Base-by-base conservation (phyloP, 2,329 filamentous ascomycete genomes). In the Spiromastix sp. region DNA sequence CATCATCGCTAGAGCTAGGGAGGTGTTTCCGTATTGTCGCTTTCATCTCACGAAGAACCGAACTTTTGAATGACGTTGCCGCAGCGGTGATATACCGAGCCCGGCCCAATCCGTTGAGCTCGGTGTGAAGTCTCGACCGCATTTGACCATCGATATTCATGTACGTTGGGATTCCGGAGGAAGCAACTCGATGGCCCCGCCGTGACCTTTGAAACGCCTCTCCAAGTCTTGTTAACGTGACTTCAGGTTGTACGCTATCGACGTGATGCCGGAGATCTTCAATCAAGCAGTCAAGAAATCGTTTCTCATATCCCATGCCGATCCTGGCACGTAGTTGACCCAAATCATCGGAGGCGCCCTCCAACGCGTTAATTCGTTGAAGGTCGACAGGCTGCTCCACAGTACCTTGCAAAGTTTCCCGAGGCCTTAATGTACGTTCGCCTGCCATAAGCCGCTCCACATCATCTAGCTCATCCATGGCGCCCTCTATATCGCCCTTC, bases 1-100 rank as follows among this genome's bases (percentile, higher is more conserved):
- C 91, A 46, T 96, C 89, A 41, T 98, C 91, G 48, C 77, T 91
- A 8, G 89, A 93, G 51, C 86, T 94, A 1, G 91, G 91, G 25
- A 98, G 68, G 16, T 89, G 82, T 38, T 78, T 76, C 36, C 86
- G 75, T 32, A 98, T 89, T 32, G 96, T 67, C 21, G 75, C 78
- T 48, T 89, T 82, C 55, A 96, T 80, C 57, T 98, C 91, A 32
- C 83, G 79, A 42, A 93, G 64, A 9, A 93, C 77, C 1, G 83
- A 73, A 26, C 93, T 86, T 44, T 89, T 77, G 57, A 91, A 96
- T 5, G 79, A 77, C 25, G 79, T 72, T n/a, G 86, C 83, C 13
- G 91, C 91, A 22, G 79, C 74, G 3, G 78, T 77, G 2, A 89
- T 81, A 50, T 91, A 79, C 43, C 79, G 80, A 16, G 86, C 83